phyloP scores from a whole-genome alignment of 1,284 basidiomycete genomes.

The Abortiporus biennis region DNA sequence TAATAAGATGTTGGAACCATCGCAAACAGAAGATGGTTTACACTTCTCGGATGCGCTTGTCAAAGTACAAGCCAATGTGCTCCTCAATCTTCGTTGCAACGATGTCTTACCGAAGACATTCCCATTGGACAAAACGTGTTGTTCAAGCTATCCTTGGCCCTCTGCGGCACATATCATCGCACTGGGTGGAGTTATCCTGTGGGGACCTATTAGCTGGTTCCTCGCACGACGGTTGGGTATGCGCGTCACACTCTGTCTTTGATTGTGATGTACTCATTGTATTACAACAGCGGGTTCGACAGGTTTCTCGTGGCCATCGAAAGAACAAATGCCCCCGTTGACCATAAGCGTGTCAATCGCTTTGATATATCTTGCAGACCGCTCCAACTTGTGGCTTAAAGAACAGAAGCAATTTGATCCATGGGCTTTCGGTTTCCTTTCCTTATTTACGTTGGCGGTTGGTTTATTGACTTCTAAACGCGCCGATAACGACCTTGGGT shows the following conservation, averaged over 20 bases:
- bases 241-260: conserved; percentile 8
- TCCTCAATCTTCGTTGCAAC: conserved; percentile 83
- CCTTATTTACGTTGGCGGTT: conserved; percentile 42
- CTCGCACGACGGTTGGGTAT: conserved; percentile 28
- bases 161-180: conserved; percentile 55
- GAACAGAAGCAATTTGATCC: conserved; percentile 81
- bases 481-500: conserved; percentile 77
- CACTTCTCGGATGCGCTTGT: conserved; percentile 70
- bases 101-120: conserved; percentile 62
- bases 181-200: conserved; percentile 44
- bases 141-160: conserved; percentile 68
- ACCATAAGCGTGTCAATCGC: conserved; percentile 62
- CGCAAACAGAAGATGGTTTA: conserved; percentile 76
- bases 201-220: conserved; percentile 50
- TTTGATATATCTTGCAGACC: conserved; percentile 73
- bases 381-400: conserved; percentile 80
- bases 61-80: conserved; percentile 67
- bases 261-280: too few relatives aligned
- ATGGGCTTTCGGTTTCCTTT: conserved; percentile 60
- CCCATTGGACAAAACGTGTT: conserved; percentile 81
- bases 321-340: conserved; percentile 38
- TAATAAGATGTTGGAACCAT: conserved; percentile 69
- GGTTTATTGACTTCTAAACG: conserved; percentile 66
- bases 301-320: conserved; percentile 28
- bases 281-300: too few relatives aligned